Evolutionary conservation across 1,284 basidiomycete genomes (phyloP), one percentile per base, ranked within the genome.

Genomic region (Rhizopogon parksii): DNA sequence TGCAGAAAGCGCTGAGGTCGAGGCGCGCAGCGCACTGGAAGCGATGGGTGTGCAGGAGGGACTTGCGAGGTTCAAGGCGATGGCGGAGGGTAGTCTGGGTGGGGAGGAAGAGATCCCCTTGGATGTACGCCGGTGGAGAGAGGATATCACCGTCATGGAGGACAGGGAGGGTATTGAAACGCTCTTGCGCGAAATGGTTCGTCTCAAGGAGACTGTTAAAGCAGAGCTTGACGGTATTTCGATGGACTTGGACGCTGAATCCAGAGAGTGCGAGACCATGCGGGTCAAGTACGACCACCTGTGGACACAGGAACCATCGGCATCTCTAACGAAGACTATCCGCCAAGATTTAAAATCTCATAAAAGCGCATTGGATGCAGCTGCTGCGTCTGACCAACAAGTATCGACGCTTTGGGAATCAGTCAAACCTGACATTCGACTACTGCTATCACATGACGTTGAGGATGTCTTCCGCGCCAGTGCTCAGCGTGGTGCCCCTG

Each of bases 281-380:
- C 74, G 91, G 50, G 86, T 95, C 53, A 87, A 89, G 66, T 93
- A 92, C 66, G 88, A 88, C 32, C 88, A 94, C 59, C 67, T 82
- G 36, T 99, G 93, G 85, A 87, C 85, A 6, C 95, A 98, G 68
- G 79, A 81, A n/a, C 95, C 95, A 0, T 86, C 87, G 1, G 83
- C 86, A 0, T 76, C 79, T 0, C 72, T 83, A 55, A 90, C 87
- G 32, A 85, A 88, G 64, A 71, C 77, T 1, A 68, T 90, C 54
- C 78, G 95, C 9, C 80, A 83, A 52, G 93, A 92, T 60, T 71
- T 98, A 49, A 91, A 91, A 62, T 79, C 83, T 11, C 91, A 95
- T 62, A 70, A 81, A 24, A 75, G 75, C 4, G 83, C 91, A 0
- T 73, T 96, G 42, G 82, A 86, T 15, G 83, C 89, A 1, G 96